phyloP scores from a whole-genome alignment of 352 stramenopile genomes.

The Phytopythium litorale region DNA sequence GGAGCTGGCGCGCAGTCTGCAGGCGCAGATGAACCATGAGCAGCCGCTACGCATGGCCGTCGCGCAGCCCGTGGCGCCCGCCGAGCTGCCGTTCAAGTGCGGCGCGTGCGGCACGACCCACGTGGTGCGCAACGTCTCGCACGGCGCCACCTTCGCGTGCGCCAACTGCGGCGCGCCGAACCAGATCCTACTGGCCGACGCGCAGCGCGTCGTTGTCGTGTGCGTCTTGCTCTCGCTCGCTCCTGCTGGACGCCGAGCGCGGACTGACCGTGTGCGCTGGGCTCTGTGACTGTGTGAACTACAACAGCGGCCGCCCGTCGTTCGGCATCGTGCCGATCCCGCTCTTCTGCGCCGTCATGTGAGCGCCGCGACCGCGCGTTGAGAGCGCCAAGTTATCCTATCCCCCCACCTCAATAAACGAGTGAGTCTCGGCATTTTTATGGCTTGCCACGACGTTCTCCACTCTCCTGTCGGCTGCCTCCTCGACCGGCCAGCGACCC shows the following conservation, averaged over 20 bases:
- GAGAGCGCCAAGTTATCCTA: neutral
- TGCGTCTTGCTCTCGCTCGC: conserved; percentile 17
- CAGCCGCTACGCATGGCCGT: conserved; percentile 17
- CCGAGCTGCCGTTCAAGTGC: conserved; percentile 56
- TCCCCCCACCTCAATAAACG: too few species aligned
- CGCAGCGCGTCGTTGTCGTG: conserved; percentile 39
- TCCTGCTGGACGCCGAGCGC: too few species aligned
- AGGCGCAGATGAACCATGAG: conserved; percentile 44
- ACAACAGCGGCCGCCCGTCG: conserved; percentile 19
- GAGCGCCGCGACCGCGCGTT: neutral
- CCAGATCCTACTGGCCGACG: conserved; percentile 51
- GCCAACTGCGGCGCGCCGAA: conserved; percentile 50
- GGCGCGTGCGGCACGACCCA: conserved; percentile 57
- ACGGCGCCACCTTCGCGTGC: conserved; percentile 58
- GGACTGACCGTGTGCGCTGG: neutral
- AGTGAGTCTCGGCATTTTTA: too few species aligned
- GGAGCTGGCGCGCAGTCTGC: conserved; percentile 48
- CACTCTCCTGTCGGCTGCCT: neutral
- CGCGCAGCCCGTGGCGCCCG: conserved; percentile 30
- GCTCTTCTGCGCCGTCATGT: conserved; percentile 68
- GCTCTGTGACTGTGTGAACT: neutral
- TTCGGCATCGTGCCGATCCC: conserved; percentile 56
- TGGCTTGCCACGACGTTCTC: too few species aligned
- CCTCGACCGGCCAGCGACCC: neutral
- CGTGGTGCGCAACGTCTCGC: conserved; percentile 52